Conservation (phyloP, 1,139 yeast genomes). For the Scheffersomyces segobiensis region DNA sequence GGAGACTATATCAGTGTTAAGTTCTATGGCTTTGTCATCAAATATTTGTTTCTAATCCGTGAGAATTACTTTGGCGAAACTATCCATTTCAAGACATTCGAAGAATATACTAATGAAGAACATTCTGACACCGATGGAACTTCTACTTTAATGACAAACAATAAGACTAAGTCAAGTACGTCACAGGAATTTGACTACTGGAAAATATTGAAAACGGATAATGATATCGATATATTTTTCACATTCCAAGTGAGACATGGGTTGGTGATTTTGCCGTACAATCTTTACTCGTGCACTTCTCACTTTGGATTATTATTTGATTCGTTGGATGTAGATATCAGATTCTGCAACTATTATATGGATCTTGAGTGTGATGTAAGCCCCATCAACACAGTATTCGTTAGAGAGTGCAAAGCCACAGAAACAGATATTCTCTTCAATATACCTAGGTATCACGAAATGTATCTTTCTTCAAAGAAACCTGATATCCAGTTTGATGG, state of each 20-base stretch:
- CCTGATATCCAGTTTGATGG: slow-evolving; percentile 63
- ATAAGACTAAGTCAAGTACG: not conserved
- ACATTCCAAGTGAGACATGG: slow-evolving; percentile 72
- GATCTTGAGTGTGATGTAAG: slow-evolving; percentile 67
- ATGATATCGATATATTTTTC: slow-evolving; percentile 76
- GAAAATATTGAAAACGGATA: slow-evolving; percentile 53
- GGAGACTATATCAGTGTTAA: slow-evolving; percentile 70
- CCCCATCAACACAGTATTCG: slow-evolving; percentile 41
- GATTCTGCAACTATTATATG: slow-evolving; percentile 93
- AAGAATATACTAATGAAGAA: slow-evolving; percentile 57
- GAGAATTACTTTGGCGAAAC: slow-evolving; percentile 91
- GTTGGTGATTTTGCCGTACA: slow-evolving; percentile 67
- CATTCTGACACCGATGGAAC: slow-evolving; percentile 1
- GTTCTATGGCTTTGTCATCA: slow-evolving; percentile 76
- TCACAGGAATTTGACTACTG: slow-evolving; percentile 31
- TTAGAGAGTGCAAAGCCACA: slow-evolving; percentile 11
- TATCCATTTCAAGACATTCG: slow-evolving; percentile 80
- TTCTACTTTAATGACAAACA: slow-evolving; percentile 1
- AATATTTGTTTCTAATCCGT: slow-evolving; percentile 72
- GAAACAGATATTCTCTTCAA: slow-evolving; percentile 25
- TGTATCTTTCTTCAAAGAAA: slow-evolving; percentile 15
- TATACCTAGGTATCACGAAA: slow-evolving; percentile 24
- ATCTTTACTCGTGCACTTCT: slow-evolving; percentile 64
- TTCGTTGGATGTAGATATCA: slow-evolving; percentile 68
- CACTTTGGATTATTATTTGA: slow-evolving; percentile 67